These are phyloP conservation scores for Lepiota venenata DNA, from an alignment of 768 basidiomycete species.

Conservation along the genomic window DNA sequence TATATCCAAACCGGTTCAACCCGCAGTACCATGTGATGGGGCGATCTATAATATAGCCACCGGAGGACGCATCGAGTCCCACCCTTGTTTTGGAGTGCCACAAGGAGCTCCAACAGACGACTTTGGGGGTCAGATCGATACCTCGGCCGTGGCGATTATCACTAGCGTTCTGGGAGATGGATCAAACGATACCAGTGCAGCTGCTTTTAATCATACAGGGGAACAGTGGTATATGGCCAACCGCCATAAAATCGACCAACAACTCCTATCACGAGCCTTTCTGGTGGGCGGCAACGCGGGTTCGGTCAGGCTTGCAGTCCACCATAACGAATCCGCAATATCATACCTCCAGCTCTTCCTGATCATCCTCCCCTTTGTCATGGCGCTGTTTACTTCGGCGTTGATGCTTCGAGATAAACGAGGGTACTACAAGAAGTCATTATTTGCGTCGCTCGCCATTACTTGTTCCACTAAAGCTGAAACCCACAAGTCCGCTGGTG, in stretches of 20 bases:
- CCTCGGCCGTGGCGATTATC: constrained; percentile 15
- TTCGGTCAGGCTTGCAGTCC: constrained; percentile 11
- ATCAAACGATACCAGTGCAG: constrained; percentile 10
- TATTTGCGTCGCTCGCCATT: constrained; percentile 6
- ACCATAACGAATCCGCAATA: constrained; percentile 11
- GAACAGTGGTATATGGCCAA: constrained; percentile 13
- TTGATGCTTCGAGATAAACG: constrained; percentile 12
- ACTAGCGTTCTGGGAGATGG: constrained; percentile 17
- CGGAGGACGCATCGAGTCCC: constrained; percentile 12
- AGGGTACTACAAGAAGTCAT: constrained; percentile 18
- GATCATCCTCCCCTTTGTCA: constrained; percentile 12
- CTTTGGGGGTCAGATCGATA: constrained; percentile 18
- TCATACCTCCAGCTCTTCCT: constrained; percentile 9
- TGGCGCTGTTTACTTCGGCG: constrained; percentile 3
- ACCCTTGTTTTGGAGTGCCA: constrained; percentile 15
- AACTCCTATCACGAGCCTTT: constrained; percentile 16
- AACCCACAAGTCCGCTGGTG: too few relatives aligned
- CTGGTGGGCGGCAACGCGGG: constrained; percentile 15
- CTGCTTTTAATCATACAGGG: constrained; percentile 15
- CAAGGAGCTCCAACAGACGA: too few relatives aligned
- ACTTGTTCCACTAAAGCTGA: too few relatives aligned
- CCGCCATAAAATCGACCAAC: constrained; percentile 11
- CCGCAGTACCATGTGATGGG: constrained; percentile 6
- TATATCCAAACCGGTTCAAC: constrained; percentile 11
- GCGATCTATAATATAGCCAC: constrained; percentile 13